Evolutionary conservation across 805 yeast species (phyloP).

Genomic region (Kodamaea kaohsiungensis): DNA sequence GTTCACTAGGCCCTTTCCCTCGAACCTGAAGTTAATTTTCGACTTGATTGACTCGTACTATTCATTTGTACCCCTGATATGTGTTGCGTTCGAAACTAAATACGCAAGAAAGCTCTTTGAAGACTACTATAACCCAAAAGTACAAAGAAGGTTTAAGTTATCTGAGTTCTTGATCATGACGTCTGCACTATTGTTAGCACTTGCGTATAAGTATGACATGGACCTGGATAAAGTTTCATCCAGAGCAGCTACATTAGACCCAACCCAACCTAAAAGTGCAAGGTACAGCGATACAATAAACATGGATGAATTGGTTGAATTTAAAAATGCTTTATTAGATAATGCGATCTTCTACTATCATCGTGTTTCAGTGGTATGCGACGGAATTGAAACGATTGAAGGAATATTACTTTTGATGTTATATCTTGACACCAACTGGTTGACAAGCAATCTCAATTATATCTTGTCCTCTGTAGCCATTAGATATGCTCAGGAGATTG

Average conservation of each 20-base stretch:
- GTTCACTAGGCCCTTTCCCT: constrained; percentile 26
- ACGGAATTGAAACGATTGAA: constrained; percentile 23
- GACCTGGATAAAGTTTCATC: background rate
- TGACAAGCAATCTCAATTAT: constrained; percentile 32
- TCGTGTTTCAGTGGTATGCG: constrained; percentile 23
- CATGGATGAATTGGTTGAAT: constrained; percentile 15
- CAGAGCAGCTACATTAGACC: background rate
- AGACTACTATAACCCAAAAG: constrained; percentile 22
- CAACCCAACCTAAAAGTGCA: too few relatives aligned
- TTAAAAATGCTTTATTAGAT: constrained; percentile 23
- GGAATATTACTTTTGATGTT: constrained; percentile 21
- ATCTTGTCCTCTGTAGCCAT: constrained; percentile 36
- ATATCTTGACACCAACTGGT: constrained; percentile 30
- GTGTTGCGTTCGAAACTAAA: constrained; percentile 18
- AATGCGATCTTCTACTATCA: constrained; percentile 22
- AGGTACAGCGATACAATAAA: background rate
- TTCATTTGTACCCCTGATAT: constrained; percentile 21
- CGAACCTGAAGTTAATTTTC: constrained; percentile 21
- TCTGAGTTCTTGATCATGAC: constrained; percentile 39
- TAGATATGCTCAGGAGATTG: constrained; percentile 42
- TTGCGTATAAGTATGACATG: constrained; percentile 7
- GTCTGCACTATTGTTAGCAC: constrained; percentile 25
- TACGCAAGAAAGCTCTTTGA: constrained; percentile 24
- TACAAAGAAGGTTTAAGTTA: constrained; percentile 19
- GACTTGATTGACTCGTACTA: constrained; percentile 29